A percentile compares a stretch with the other conserved stretches of the same genome.
phyloP scores from a whole-genome alignment of 1,139 yeast species.

The Nadsonia commutata region DNA sequence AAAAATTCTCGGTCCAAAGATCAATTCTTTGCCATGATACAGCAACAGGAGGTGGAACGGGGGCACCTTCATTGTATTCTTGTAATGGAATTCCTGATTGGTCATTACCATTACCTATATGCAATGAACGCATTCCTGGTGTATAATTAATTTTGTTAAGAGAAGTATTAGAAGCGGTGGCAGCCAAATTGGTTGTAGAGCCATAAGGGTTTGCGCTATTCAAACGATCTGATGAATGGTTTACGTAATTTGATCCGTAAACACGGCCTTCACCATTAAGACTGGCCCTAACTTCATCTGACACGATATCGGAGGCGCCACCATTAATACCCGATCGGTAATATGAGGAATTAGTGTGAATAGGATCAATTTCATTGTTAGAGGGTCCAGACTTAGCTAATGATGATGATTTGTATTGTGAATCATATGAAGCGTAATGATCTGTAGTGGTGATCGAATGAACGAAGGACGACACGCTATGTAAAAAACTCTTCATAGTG shows the following conservation, averaged over 20 bases:
- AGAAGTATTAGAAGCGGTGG: conserved; percentile 17
- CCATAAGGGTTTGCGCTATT: conserved; percentile 9
- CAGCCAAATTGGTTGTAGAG: conserved; percentile 9
- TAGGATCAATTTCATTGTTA: neutral
- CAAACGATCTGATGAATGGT: conserved; percentile 10
- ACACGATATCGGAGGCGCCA: neutral
- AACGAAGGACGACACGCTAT: conserved; percentile 31
- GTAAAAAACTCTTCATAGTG: conserved; percentile 21
- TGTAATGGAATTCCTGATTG: conserved; percentile 24
- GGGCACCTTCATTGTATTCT: conserved; percentile 35
- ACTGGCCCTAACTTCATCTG: neutral
- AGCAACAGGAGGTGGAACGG: conserved; percentile 58
- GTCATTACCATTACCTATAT: conserved; percentile 25
- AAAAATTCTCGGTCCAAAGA: conserved; percentile 58
- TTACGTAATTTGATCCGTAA: neutral
- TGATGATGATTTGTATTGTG: conserved; percentile 11
- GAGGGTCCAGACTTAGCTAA: conserved; percentile 7
- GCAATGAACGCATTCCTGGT: conserved; percentile 25
- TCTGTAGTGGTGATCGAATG: conserved; percentile 52
- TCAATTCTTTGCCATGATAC: conserved; percentile 67
- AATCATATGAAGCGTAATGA: conserved; percentile 47
- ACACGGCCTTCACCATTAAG: neutral
- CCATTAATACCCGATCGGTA: neutral
- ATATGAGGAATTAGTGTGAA: neutral
- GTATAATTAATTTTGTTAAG: conserved; percentile 19